Evolutionary conservation across 805 yeast species (phyloP), one percentile per base, ranked within the genome.

Genomic region (Schwanniomyces pseudopolymorphus): DNA sequence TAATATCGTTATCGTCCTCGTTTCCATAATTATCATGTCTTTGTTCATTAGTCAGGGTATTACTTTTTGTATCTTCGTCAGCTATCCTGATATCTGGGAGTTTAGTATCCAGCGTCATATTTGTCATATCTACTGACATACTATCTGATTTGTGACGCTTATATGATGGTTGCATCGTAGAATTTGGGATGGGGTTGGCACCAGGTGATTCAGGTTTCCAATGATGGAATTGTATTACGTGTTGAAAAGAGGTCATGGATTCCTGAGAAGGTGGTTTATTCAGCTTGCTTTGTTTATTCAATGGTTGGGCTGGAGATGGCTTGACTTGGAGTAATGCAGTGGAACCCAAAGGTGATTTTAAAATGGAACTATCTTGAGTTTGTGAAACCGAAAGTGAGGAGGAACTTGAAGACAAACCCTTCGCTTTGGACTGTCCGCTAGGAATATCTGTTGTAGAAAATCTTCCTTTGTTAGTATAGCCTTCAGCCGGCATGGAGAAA

Each of bases 191-290:
- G 5, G 24, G 16, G 3, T 24, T 16, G 24, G 25, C 10, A 9
- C 35, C 20, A 31, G 35, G 35, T 7, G 22, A 13, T 40, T 69
- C 76, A 0, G 81, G 81, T 47, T 74, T 74, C 83, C 83, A 79
- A 57, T 79, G 83, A 53, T 79, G 82, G 58, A 79, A 79, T 53
- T 78, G 83, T 26, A 78, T 75, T 7, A 77, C 66, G 48, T 77
- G 80, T 55, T 78, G 82, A 49, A 74, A 69, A 16, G 73, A 69
- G 11, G 75, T 65, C 77, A 72, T 71, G 25, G 72, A 64, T 50
- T 74, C 78, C 49, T 67, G 77, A 16, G 67, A 58, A 26, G 70
- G 72, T 5, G 64, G 68, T 39, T 58, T 66, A 17, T 53, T 53
- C 55, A 57, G 64, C 45, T 52, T 55, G 20, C 58, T 61, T 41